These are phyloP conservation scores for Xylaria polymorpha DNA, from an alignment of 2,329 filamentous ascomycete species.

Conservation along the genomic window DNA sequence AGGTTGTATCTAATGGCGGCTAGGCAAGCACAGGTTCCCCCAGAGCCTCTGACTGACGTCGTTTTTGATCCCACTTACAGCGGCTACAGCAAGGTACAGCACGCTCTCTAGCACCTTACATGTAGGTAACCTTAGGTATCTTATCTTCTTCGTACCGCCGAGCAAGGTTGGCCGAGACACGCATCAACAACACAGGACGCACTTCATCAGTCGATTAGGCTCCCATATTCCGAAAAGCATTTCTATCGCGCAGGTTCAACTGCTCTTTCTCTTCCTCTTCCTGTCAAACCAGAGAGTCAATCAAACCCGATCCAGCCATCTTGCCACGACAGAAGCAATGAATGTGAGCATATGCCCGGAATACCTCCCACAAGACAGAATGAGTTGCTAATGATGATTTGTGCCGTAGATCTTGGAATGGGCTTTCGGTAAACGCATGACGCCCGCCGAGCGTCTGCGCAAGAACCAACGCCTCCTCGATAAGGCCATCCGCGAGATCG, in stretches of 20 bases:
- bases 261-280: neutral
- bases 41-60: constrained; percentile 7
- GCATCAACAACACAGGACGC: constrained; percentile 13
- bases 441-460: constrained; percentile 88
- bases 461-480: constrained; percentile 97
- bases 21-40: constrained; percentile 1
- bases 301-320: neutral
- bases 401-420: constrained; percentile 90
- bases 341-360: constrained; percentile 29
- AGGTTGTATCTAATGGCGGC: no score
- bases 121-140: constrained; percentile 3
- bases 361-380: neutral
- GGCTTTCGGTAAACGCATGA: constrained; percentile 99
- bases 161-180: constrained; percentile 9
- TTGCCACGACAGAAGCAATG: constrained; percentile 22
- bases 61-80: neutral
- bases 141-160: constrained; percentile 27
- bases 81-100: neutral
- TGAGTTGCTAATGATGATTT: constrained; percentile 17
- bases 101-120: no score
- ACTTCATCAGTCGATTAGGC: constrained; percentile 11
- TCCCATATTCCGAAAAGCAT: constrained; percentile 8
- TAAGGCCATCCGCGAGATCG: constrained; percentile 95
- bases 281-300: neutral
- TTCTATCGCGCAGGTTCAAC: neutral